Base-by-base conservation (phyloP, 257 asterid genomes). In the Nicotiana tomentosiformis region DNA sequence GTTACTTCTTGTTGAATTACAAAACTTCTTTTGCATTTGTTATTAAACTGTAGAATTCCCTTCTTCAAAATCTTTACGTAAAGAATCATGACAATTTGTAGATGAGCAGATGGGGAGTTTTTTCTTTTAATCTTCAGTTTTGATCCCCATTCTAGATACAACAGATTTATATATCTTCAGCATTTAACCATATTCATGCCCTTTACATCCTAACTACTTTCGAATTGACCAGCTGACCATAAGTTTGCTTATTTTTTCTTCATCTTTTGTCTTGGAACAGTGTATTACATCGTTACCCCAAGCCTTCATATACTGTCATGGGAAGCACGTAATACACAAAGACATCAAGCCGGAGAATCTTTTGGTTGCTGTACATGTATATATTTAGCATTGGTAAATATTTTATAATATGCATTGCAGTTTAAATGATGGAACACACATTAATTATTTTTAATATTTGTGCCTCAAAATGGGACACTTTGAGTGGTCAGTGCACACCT, bases 341-440 rank as follows among this genome's bases (percentile, higher is more conserved):
- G 98, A 95, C 84, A 95, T 95, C 39, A 95, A 95, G 79, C 98
- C 98, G 10, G 98, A 93, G 83, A 95, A 95, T 87, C 97, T 95
- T 87, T 81, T 95, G 88, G 89, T 95, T 81, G 99, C 98, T 82
- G 91, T 94, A 72, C 95, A 91, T 93, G 97, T 95, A 16, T 74
- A 8, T 2, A n/a, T 51, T 49, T 49, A 10, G 55, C 10, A 49
- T 9, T 49, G 39, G 46, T 67, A 46, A 58, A 49, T 30, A 62
- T 32, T 51, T 64, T 37, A 18, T 77, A 7, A 20, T 56, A 39
- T 69, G 32, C 55, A 26, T 10, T 37, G 14, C 53, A 35, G 30
- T 35, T 79, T 64, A 30, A 33, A 7, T 7, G 10, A 66, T 51
- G 10, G 43, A 18, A 26, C 60, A 55, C 53, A 20, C 23, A 15